Percentiles rank a stretch among this genome's conserved stretches.
Evolutionary conservation across 805 yeast species (phyloP).

Genomic region (Suhomyces xylopsoci): DNA sequence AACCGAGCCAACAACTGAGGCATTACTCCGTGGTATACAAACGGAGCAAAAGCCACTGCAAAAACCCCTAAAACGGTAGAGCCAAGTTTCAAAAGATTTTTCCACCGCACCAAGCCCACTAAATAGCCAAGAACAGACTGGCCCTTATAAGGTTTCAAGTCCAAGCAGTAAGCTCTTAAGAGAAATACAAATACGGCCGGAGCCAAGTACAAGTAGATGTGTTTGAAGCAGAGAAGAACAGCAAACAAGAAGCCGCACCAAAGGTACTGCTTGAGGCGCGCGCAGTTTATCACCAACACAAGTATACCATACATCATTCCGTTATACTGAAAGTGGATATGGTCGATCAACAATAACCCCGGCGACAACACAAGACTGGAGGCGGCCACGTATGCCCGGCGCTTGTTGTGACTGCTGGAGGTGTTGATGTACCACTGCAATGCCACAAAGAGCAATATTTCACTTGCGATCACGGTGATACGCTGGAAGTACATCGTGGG

Average conservation of each 20-base stretch:
- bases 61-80: constrained; percentile 60
- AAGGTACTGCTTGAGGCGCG: constrained; percentile 55
- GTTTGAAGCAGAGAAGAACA: constrained; percentile 84
- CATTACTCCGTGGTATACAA: constrained; percentile 55
- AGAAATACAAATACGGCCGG: constrained; percentile 88
- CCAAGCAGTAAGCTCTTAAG: constrained; percentile 68
- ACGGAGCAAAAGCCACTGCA: constrained; percentile 73
- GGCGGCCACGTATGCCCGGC: constrained; percentile 69
- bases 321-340: constrained; percentile 95
- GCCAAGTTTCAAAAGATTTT: constrained; percentile 59
- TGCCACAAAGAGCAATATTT: constrained; percentile 63
- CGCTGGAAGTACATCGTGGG: constrained; percentile 86
- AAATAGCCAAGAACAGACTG: constrained; percentile 17
- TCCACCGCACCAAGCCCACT: constrained; percentile 50
- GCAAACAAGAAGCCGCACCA: constrained; percentile 70
- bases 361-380: constrained; percentile 84
- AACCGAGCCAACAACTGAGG: constrained; percentile 66
- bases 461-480: constrained; percentile 73
- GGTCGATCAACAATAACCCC: constrained; percentile 86
- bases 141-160: constrained; percentile 28
- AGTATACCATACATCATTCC: constrained; percentile 88
- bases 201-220: constrained; percentile 87
- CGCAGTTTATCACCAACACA: constrained; percentile 69
- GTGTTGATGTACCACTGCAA: constrained; percentile 68
- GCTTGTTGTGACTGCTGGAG: constrained; percentile 37